A percentile compares a stretch with the other conserved stretches of the same genome.
These are phyloP conservation scores for Pseudocercospora musae DNA, from an alignment of 2,329 filamentous ascomycete genomes.

Conservation along the genomic window DNA sequence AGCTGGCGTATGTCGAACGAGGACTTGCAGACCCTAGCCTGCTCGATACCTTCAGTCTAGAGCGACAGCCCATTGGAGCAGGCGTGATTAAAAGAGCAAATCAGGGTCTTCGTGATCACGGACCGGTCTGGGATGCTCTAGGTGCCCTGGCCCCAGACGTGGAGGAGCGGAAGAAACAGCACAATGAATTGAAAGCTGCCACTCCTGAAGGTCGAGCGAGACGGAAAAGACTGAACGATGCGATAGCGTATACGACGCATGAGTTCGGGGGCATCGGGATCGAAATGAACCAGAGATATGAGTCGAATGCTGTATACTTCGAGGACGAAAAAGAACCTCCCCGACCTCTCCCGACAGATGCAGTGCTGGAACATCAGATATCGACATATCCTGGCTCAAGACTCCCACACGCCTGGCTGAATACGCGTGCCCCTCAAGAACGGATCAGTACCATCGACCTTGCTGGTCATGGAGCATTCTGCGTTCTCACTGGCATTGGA, in stretches of 20 bases:
- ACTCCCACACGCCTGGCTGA: conserved; percentile 63
- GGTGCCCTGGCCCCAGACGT: conserved; percentile 27
- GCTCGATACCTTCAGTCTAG: conserved; percentile 31
- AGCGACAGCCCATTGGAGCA: conserved; percentile 42
- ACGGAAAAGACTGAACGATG: conserved; percentile 35
- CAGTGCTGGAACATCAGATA: conserved; percentile 28
- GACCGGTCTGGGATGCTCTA: conserved; percentile 32
- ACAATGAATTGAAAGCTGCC: conserved; percentile 29
- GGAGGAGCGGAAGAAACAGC: conserved; percentile 29
- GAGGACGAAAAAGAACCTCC: conserved; percentile 28
- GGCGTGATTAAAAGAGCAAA: conserved; percentile 55
- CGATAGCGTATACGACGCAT: conserved; percentile 31
- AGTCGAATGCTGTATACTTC: conserved; percentile 38
- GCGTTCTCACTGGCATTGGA: conserved; percentile 47
- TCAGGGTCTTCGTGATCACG: conserved; percentile 54
- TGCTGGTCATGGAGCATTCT: conserved; percentile 54
- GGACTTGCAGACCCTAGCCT: conserved; percentile 24
- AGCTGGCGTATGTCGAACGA: conserved; percentile 23
- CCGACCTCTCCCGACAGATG: conserved; percentile 24
- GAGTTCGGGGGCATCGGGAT: conserved; percentile 55
- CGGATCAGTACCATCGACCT: conserved; percentile 53
- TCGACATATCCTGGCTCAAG: conserved; percentile 58
- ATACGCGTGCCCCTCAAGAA: conserved; percentile 30
- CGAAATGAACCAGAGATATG: conserved; percentile 59
- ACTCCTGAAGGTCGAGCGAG: conserved; percentile 36